These are phyloP conservation scores for Paramecium caudatum DNA, from an alignment of 73 alveolate species.

Conservation along the genomic window DNA sequence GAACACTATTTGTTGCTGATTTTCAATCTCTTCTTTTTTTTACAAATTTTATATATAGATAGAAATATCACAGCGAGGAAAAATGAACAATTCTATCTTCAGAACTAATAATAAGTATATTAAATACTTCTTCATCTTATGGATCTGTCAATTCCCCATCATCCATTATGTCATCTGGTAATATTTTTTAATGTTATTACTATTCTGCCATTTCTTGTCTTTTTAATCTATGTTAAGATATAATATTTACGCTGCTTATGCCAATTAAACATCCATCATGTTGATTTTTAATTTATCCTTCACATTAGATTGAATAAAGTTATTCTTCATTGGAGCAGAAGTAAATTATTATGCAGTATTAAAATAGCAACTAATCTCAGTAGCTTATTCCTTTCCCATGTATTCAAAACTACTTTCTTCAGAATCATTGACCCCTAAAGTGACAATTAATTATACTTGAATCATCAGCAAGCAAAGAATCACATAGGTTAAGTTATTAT, in stretches of 20 bases:
- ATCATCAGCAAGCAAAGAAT: conserved; percentile 56
- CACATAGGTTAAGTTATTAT: conserved; percentile 26
- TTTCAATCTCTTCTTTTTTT: conserved; percentile 11
- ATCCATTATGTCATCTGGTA: conserved; percentile 24
- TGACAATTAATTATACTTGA: not conserved
- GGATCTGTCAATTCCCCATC: no score
- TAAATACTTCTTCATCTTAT: no score
- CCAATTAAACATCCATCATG: conserved; percentile 54
- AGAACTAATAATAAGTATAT: no score
- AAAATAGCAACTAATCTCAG: conserved; percentile 62
- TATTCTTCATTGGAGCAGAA: not conserved
- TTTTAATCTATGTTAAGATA: not conserved
- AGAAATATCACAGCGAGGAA: no score
- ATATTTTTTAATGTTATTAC: not conserved
- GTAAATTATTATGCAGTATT: not conserved
- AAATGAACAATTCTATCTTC: no score
- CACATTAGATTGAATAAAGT: not conserved
- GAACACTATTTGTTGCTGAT: not conserved
- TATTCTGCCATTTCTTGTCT: not conserved
- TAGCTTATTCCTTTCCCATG: conserved; percentile 58
- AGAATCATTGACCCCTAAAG: conserved; percentile 62
- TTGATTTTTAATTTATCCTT: conserved; percentile 51
- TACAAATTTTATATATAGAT: not conserved
- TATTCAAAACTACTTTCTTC: conserved; percentile 69
- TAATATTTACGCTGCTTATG: conserved; percentile 21